Percentiles rank a stretch among this genome's conserved stretches.
Conservation (phyloP, 2,329 filamentous ascomycete genomes). For the Trichoderma asperellum region DNA sequence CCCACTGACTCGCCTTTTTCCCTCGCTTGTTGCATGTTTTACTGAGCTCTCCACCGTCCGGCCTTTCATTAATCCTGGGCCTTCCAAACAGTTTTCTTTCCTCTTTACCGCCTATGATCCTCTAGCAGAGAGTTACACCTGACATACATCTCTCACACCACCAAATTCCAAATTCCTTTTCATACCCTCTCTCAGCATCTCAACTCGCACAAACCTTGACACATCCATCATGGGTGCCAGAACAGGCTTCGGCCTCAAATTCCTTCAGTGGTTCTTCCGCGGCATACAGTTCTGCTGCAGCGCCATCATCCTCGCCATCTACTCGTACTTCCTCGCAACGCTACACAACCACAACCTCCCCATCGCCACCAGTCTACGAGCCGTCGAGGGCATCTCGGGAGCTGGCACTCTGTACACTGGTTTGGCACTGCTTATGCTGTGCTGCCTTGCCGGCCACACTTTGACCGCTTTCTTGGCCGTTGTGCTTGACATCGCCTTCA, state of each 20-base stretch:
- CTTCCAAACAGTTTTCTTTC: neutral
- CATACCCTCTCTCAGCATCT: neutral
- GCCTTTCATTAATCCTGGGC: neutral
- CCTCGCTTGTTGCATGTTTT: neutral
- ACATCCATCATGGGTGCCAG: slow-evolving; percentile 38
- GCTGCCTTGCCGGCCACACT: slow-evolving; percentile 74
- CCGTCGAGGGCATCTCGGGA: slow-evolving; percentile 79
- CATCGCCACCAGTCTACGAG: slow-evolving; percentile 69
- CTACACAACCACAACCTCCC: slow-evolving; percentile 65
- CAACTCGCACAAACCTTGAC: neutral
- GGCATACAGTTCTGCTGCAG: slow-evolving; percentile 73
- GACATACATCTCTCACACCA: neutral
- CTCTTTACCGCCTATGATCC: neutral
- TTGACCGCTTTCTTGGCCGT: slow-evolving; percentile 75
- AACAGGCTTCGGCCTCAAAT: slow-evolving; percentile 62
- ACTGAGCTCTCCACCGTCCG: neutral
- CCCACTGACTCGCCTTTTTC: neutral
- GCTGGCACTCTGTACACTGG: slow-evolving; percentile 74
- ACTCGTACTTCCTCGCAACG: slow-evolving; percentile 81
- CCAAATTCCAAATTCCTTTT: neutral
- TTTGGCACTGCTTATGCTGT: slow-evolving; percentile 72
- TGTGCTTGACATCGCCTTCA: slow-evolving; percentile 75
- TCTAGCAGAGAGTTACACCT: neutral
- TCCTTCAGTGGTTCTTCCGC: slow-evolving; percentile 71
- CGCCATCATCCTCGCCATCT: slow-evolving; percentile 75